Evolutionary conservation across 2,329 filamentous ascomycete genomes (phyloP), one percentile per base, ranked within the genome.

Genomic region (Ophiostoma sp.): DNA sequence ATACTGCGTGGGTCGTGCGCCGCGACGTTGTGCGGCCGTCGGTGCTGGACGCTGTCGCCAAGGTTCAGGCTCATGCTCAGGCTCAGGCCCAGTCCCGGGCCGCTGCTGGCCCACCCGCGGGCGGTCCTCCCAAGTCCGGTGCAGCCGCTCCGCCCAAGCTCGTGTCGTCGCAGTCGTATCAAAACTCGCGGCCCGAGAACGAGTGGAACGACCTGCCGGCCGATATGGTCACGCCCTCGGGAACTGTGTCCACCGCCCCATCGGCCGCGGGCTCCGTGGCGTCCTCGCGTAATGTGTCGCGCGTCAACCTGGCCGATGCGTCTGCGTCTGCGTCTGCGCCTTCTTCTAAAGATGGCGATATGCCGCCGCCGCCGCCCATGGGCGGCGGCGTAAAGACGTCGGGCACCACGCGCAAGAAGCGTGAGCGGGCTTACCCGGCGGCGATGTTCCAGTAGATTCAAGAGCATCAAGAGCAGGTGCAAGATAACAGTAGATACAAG

Each of bases 141-240:
- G 15, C 60, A 6, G 4, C 13, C 33, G 17, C 7, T 4, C 60
- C 60, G 17, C 60, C 60, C 35, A 64, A 64, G 33, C 62, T 65
- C 7, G 8, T 11, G 3, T 41, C 62, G n/a, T 75, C 77, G 31
- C 77, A 80, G 66, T 89, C 86, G 0, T 89, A 83, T 76, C 87
- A 89, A 77, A 88, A 86, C 71, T 78, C 81, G 74, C 81, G 87
- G 7, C 84, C 87, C 2, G 83, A 85, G 27, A 86, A 79, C 39
- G 87, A 89, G 76, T 90, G 87, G 87, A 90, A 90, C 78, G 87
- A 90, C 75, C 75, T 90, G 11, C 87, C 87, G 0, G 80, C 82
- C 11, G 87, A 89, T 68, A 88, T 89, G 85, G 77, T 84, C 13
- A 75, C 77, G 27, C 71, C 77, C 54, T 67, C 72, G 8, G 27